Evolutionary conservation across 305 asterid species (phyloP), one percentile per base, ranked within the genome.

Genomic region (Solanum hybrid): DNA sequence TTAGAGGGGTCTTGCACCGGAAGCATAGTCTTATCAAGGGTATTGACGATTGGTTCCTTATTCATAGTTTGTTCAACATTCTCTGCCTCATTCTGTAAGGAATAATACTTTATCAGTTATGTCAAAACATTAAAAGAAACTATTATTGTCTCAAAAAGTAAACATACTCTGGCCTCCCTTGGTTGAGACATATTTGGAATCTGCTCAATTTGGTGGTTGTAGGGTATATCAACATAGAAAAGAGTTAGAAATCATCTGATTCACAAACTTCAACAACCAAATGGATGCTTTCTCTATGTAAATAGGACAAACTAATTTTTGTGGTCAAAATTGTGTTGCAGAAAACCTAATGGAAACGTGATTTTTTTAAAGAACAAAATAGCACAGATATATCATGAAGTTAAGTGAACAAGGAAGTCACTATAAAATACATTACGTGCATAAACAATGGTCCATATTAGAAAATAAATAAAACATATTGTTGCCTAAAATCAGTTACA

Each of bases 401-500:
- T 82, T 15, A 41, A 8, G 17, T 27, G 26, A 82, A 27, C 14
- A 82, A 41, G 15, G 73, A 2, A 41, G 31, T 15, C 17, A 27
- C 3, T 27, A 29, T 38, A 82, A 41, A 26, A 27, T 32, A 14
- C 70, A 83, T 82, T n/a, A 87, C 12, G 14, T n/a, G 68, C 68
- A 70, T 36, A 31, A 32, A 38, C 8, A 37, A 29, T 14, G 9
- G 10, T 41, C 9, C 17, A 7, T 27, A 37, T 80, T 15, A 45
- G 88, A 36, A 45, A n/a, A 51, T 65, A 51, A 45, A 80, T 41
- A 68, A 24, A 38, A 83, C 13, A 90, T 75, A 37, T 14, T 51
- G 3, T 14, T 77, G 3, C 94, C 94, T 73, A 4, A 89, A 88
- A 83, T 86, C 86, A 90, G 90, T 86, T 32, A 91, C 83, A 76